Conservation (phyloP, 1,139 yeast species). For the Hyphopichia burtonii region DNA sequence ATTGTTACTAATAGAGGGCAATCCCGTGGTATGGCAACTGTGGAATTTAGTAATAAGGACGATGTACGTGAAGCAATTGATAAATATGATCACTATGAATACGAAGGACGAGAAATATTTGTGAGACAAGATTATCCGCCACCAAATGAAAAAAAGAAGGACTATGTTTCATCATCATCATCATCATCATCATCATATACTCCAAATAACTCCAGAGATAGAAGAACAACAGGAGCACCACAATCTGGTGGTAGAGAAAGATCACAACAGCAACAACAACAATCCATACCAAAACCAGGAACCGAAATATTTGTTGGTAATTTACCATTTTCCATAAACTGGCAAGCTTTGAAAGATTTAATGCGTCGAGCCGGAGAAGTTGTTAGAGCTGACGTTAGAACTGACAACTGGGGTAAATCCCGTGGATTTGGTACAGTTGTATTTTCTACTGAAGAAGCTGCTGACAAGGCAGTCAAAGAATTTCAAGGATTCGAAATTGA, state of each 20-base stretch:
- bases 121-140: conserved; percentile 91
- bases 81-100: conserved; percentile 63
- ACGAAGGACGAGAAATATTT: conserved; percentile 79
- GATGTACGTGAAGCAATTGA: conserved; percentile 77
- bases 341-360: conserved; percentile 85
- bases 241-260: conserved; percentile 5
- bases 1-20: conserved; percentile 81
- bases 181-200: conserved; percentile 1
- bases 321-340: conserved; percentile 73
- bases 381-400: conserved; percentile 75
- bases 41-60: conserved; percentile 69
- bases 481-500: conserved; percentile 67
- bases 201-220: conserved; percentile 4
- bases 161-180: neutral
- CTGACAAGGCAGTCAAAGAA: conserved; percentile 57
- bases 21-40: conserved; percentile 91
- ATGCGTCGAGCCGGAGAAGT: conserved; percentile 78
- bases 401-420: conserved; percentile 71
- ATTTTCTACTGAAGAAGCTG: conserved; percentile 58
- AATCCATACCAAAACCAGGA: conserved; percentile 35
- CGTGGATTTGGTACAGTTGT: conserved; percentile 84
- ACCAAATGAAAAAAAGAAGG: conserved; percentile 46
- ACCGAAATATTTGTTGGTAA: conserved; percentile 80
- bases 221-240: conserved; percentile 9
- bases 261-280: conserved; percentile 15